phyloP scores from a whole-genome alignment of 805 yeast genomes.

The Metschnikowia santaceciliae region DNA sequence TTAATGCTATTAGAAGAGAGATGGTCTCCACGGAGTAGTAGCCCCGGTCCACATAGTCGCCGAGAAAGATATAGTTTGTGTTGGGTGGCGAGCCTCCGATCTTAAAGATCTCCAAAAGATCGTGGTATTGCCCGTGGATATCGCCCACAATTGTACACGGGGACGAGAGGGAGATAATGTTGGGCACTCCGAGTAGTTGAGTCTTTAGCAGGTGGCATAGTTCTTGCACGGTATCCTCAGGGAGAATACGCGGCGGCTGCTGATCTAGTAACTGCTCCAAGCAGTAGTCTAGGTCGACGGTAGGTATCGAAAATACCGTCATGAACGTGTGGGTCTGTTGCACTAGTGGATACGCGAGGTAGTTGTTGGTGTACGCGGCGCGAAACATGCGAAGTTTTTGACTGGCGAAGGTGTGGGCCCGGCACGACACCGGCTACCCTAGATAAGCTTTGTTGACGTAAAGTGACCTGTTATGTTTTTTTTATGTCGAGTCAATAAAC shows the following conservation, averaged over 20 bases:
- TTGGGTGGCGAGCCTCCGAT: conserved; percentile 93
- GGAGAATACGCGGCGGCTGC: conserved; percentile 41
- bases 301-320: conserved; percentile 33
- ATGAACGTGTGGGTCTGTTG: conserved; percentile 13
- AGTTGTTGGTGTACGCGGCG: conserved; percentile 3
- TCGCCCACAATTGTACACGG: conserved; percentile 98
- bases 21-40: conserved; percentile 92
- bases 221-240: conserved; percentile 38
- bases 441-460: too few relatives aligned
- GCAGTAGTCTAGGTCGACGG: conserved; percentile 39
- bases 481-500: too few relatives aligned
- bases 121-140: conserved; percentile 96
- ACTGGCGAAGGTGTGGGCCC: neutral
- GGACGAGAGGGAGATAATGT: conserved; percentile 75
- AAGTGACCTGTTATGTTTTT: too few relatives aligned
- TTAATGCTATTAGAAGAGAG: conserved; percentile 72
- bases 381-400: neutral
- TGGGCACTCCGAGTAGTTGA: conserved; percentile 72
- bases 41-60: conserved; percentile 96
- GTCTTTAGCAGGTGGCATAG: conserved; percentile 63
- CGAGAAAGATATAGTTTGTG: conserved; percentile 88
- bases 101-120: conserved; percentile 83
- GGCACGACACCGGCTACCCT: neutral
- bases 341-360: neutral
- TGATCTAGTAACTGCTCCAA: conserved; percentile 39